Conservation (phyloP, 805 yeast species). For the Maudiozyma turicensis region DNA sequence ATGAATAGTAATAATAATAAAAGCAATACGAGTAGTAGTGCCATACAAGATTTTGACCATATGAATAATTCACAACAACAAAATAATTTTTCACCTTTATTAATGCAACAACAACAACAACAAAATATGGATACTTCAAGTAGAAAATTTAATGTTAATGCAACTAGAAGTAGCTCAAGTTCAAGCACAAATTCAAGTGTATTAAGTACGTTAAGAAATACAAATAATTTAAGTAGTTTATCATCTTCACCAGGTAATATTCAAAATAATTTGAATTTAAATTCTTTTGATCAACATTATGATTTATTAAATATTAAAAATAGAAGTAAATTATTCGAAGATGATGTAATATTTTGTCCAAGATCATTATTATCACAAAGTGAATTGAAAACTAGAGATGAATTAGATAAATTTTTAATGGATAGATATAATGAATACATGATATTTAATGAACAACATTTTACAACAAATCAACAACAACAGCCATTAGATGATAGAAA, state of each 20-base stretch:
- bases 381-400: constrained; percentile 21
- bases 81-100: neutral
- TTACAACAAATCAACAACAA: neutral
- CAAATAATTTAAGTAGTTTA: neutral
- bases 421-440: constrained; percentile 7
- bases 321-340: constrained; percentile 26
- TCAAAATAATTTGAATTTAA: neutral
- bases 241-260: neutral
- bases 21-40: neutral
- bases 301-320: constrained; percentile 12
- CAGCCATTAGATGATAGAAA: neutral
- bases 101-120: neutral
- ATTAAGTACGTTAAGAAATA: neutral
- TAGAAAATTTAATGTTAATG: constrained; percentile 5
- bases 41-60: neutral
- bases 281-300: constrained; percentile 4
- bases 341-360: constrained; percentile 27
- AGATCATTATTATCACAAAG: constrained; percentile 21
- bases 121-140: neutral
- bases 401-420: constrained; percentile 15
- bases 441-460: neutral
- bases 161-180: constrained; percentile 10
- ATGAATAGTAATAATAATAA: neutral
- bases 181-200: constrained; percentile 4
- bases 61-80: neutral